Base-by-base conservation (phyloP, 345 rosid species). In the Pugionium dolabratum region DNA sequence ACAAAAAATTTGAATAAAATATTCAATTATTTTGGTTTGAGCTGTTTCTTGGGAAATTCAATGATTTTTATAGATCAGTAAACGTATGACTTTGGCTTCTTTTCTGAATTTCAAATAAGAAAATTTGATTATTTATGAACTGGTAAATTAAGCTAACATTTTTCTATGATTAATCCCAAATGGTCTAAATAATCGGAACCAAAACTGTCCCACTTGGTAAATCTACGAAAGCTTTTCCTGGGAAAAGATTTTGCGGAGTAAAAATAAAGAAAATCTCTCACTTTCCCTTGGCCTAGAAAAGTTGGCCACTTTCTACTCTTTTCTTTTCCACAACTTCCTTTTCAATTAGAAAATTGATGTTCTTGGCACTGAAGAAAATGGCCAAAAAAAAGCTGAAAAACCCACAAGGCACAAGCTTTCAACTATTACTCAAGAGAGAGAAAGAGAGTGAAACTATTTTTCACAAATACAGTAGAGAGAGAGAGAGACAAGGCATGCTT, bases 401-500 rank as follows among this genome's bases (percentile, higher is more conserved):
- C 6, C 49, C 64, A 67, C 51, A 61, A 67, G 43, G 31, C 59
- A 61, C 74, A 61, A 68, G 64, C 70, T 69, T 42, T 53, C 59
- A 11, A 37, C 55, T 66, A 59, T 67, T 59, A 67, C 39, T 39
- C 41, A n/a, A n/a, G 49, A 42, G 9, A 50, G 27, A 62, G 26
- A 18, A 25, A 70, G 44, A 66, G 40, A 64, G 64, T 43, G 46
- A 61, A 29, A 43, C 7, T 74, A 35, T 27, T 1, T 65, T n/a
- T 35, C 53, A 43, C 25, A 40, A 53, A 72, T 60, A 64, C 71
- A 76, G 74, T 77, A 77, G 71, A 59, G 73, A 70, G 78, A 75
- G 73, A 74, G 71, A 58, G 73, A 70, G 78, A 75, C 69, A 74
- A 67, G 57, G 69, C 78, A 64, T 75, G 74, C 78, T 75, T 75